These are phyloP conservation scores for Trametes sp. DNA, from an alignment of 1,284 basidiomycete species.

Conservation along the genomic window DNA sequence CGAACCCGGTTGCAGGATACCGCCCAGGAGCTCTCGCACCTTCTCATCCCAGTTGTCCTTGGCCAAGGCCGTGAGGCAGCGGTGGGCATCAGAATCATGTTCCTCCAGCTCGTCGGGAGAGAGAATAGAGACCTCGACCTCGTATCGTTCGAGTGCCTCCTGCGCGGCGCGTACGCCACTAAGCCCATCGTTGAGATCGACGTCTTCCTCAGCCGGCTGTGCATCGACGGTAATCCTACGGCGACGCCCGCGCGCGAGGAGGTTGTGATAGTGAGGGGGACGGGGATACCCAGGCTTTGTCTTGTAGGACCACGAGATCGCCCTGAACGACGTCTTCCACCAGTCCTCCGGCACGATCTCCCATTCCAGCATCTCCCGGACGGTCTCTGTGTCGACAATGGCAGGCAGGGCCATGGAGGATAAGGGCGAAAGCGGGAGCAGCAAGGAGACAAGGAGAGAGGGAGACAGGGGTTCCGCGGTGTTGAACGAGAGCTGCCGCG, in stretches of 20 bases:
- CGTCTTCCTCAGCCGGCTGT: slow-evolving; percentile 21
- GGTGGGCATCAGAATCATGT: slow-evolving; percentile 16
- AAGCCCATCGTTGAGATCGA: slow-evolving; percentile 37
- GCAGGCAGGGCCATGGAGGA: slow-evolving; percentile 10
- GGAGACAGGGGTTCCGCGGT: slow-evolving; percentile 24
- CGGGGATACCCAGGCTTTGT: slow-evolving; percentile 33
- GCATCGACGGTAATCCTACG: slow-evolving; percentile 19
- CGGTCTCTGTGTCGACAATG: slow-evolving; percentile 4
- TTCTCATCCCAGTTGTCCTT: slow-evolving; percentile 36
- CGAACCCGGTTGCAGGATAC: slow-evolving; percentile 32
- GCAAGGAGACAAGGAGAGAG: slow-evolving; percentile 8
- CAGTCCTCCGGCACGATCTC: slow-evolving; percentile 32
- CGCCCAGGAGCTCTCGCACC: slow-evolving; percentile 36
- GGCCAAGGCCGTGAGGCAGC: slow-evolving; percentile 1
- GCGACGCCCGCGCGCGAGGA: slow-evolving; percentile 29
- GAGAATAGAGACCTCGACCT: slow-evolving; percentile 38
- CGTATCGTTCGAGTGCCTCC: slow-evolving; percentile 39
- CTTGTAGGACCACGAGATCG: slow-evolving; percentile 39
- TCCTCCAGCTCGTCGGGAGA: slow-evolving; percentile 15
- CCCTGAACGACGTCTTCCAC: slow-evolving; percentile 37
- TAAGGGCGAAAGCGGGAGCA: background rate
- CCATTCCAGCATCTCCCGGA: slow-evolving; percentile 32
- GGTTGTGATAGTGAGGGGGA: slow-evolving; percentile 40
- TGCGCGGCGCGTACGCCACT: slow-evolving; percentile 39
- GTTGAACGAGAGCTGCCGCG: slow-evolving; percentile 9